These are phyloP conservation scores for Acephala macrosclerotiorum DNA, from an alignment of 2,329 filamentous ascomycete genomes.

Conservation along the genomic window DNA sequence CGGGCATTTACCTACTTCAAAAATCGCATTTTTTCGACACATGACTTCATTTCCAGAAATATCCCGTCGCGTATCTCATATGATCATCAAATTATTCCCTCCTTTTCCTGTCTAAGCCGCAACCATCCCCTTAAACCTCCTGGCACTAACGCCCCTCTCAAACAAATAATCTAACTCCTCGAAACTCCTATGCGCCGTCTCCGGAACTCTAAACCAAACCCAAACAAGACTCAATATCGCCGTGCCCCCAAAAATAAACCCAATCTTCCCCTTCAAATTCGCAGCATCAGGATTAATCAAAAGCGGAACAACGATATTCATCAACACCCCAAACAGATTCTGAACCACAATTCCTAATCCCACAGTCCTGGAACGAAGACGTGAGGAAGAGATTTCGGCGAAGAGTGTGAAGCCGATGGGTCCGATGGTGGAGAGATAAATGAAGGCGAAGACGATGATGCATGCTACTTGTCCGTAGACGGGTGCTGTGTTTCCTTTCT, in stretches of 20 bases:
- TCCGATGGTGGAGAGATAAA: slow-evolving; percentile 50
- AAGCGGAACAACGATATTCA: slow-evolving; percentile 46
- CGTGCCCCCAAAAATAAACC: slow-evolving; percentile 50
- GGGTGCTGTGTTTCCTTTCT: slow-evolving; percentile 29
- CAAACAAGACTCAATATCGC: slow-evolving; percentile 44
- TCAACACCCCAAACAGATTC: slow-evolving; percentile 45
- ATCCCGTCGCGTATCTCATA: neutral
- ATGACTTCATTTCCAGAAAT: neutral
- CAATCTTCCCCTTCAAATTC: slow-evolving; percentile 50
- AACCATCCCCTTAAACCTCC: slow-evolving; percentile 23
- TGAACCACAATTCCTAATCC: slow-evolving; percentile 50
- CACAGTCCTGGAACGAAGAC: slow-evolving; percentile 49
- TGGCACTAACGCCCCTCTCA: slow-evolving; percentile 23
- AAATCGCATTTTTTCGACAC: too few species aligned
- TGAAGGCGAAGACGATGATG: slow-evolving; percentile 49
- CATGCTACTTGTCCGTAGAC: slow-evolving; percentile 47
- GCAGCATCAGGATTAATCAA: slow-evolving; percentile 48
- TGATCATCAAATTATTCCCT: neutral
- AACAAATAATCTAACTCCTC: slow-evolving; percentile 36
- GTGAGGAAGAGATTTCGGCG: slow-evolving; percentile 47
- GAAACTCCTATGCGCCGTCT: slow-evolving; percentile 37
- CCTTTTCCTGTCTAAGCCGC: neutral
- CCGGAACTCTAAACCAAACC: slow-evolving; percentile 49
- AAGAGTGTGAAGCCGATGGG: slow-evolving; percentile 50
- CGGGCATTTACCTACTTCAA: too few species aligned